Evolutionary conservation across 495 filamentous ascomycete species (phyloP).

Genomic region (Lophium mytilinum): DNA sequence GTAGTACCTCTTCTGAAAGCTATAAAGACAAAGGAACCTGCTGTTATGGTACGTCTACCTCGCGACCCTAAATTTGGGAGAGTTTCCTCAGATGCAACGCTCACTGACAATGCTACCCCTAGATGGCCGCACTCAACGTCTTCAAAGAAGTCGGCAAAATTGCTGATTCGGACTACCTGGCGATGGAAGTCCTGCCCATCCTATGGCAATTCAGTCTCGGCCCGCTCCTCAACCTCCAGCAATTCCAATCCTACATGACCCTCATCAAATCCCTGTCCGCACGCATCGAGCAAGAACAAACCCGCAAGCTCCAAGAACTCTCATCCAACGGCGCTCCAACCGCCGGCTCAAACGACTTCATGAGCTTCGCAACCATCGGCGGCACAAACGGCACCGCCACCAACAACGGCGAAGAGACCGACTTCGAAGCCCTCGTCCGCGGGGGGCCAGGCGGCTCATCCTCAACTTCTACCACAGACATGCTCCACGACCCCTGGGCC

Average conservation of each 20-base stretch:
- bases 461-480: slow-evolving; percentile 32
- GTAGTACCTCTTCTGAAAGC: slow-evolving; percentile 80
- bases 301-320: slow-evolving; percentile 76
- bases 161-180: slow-evolving; percentile 87
- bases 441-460: slow-evolving; percentile 38
- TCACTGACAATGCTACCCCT: background rate
- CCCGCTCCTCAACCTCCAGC: slow-evolving; percentile 72
- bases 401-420: slow-evolving; percentile 51
- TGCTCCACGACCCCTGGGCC: slow-evolving; percentile 34
- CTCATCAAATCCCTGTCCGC: slow-evolving; percentile 73
- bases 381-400: slow-evolving; percentile 42
- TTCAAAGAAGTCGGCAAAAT: slow-evolving; percentile 71
- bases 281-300: slow-evolving; percentile 80
- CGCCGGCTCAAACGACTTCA: slow-evolving; percentile 46
- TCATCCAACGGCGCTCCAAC: slow-evolving; percentile 37
- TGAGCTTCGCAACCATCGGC: slow-evolving; percentile 47
- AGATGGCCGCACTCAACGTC: slow-evolving; percentile 78
- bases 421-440: slow-evolving; percentile 82
- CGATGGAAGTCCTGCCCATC: slow-evolving; percentile 79
- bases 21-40: slow-evolving; percentile 96
- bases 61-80: too few species aligned
- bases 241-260: slow-evolving; percentile 83
- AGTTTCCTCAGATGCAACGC: too few species aligned
- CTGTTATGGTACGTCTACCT: slow-evolving; percentile 62
- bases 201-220: slow-evolving; percentile 91